Base-by-base conservation (phyloP, 768 basidiomycete species). In the Lactifluus subvellereus region DNA sequence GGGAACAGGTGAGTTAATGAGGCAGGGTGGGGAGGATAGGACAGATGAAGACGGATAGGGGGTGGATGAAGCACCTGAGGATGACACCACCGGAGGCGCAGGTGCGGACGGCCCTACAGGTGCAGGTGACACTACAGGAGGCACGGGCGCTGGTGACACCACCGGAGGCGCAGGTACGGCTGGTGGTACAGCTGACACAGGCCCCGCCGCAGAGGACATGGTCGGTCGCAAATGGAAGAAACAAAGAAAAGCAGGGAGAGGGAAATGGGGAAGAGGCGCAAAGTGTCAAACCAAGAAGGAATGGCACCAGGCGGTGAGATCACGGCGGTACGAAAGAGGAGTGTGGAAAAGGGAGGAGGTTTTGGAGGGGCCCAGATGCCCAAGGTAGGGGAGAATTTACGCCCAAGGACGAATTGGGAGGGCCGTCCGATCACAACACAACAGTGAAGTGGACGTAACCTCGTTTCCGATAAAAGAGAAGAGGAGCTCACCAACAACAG, bases 41-140 rank as follows among this genome's bases (percentile, higher is more conserved):
- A 4, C 30, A 32, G 50, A 43, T n/a, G 64, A 48, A 0, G 59
- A 53, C 18, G 56, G 33, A 14, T 47, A 49, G 8, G 61, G 51
- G 42, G 33, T 32, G 37, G 62, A 40, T 11, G 51, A 52, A 5
- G 60, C 49, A 1, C 49, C 47, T 30, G 65, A 61, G 6, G 66
- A 59, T 4, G 60, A 43, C 8, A 68, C 54, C 30, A 53, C 55
- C 38, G 65, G 38, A 20, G 53, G 7, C 7, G 40, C 14, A 18
- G 54, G 40, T 2, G 38, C 42, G 16, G 27, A 2, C 27, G 27
- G 27, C 27, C 2, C 27, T 27, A 27, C 27, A 13, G 50, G 6
- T 7, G 35, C 8, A 37, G 51, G 35, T 6, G 33, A n/a, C 8
- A 35, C 18, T 5, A 10, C 51, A 4, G 51, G 18, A 4, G 51